These are phyloP conservation scores for Coemansia sp. DNA, from an alignment of 192 early-diverging fungal species.

Conservation along the genomic window DNA sequence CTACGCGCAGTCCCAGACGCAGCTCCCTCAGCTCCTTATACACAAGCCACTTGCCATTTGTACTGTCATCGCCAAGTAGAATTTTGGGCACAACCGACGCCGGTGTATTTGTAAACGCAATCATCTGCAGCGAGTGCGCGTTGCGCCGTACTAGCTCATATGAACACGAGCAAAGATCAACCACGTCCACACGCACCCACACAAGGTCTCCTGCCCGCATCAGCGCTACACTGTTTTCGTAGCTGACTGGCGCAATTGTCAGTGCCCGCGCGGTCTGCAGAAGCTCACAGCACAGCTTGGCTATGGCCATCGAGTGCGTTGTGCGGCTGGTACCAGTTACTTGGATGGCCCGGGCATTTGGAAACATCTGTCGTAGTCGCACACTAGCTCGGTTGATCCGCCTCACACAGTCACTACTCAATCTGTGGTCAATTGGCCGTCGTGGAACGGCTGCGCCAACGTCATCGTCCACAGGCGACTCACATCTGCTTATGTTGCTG, in stretches of 20 bases:
- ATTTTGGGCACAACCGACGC: neutral
- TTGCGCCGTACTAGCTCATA: neutral
- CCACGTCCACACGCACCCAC: neutral
- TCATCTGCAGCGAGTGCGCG: neutral
- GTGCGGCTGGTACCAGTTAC: neutral
- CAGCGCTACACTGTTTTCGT: neutral
- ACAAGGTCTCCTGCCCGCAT: neutral
- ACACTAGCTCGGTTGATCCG: neutral
- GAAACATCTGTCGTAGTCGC: neutral
- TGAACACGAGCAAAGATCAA: neutral
- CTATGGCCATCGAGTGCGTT: neutral
- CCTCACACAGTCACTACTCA: neutral
- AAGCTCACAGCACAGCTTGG: neutral
- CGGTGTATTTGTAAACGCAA: neutral
- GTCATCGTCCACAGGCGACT: neutral
- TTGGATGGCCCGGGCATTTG: neutral
- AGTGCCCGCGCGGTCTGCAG: neutral
- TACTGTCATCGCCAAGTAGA: neutral
- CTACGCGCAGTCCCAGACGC: neutral
- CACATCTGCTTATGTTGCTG: neutral
- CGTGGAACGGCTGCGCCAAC: neutral
- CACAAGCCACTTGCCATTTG: neutral
- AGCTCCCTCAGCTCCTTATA: conserved; percentile 1
- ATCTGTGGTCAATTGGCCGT: neutral
- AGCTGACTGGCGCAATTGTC: neutral